Base-by-base conservation (phyloP, 208 protist species). In the Trypanosoma brucei region DNA sequence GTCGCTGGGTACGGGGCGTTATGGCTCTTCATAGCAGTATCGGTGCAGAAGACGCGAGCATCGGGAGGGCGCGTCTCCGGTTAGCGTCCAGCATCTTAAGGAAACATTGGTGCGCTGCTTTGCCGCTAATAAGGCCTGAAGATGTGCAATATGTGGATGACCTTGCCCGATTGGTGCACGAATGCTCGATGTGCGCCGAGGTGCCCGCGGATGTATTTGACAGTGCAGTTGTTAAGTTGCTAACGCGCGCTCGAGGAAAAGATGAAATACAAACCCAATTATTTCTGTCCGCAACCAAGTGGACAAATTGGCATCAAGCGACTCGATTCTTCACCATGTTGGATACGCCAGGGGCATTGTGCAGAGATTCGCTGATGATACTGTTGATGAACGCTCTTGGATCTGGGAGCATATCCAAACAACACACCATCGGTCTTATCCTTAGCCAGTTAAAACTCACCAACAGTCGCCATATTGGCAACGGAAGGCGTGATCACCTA, bases 1-100 rank as follows among this genome's bases (percentile, higher is more conserved):
- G 85, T 57, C 79, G 85, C 11, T 92, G 85, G 85, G 70, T 78
- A 48, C 79, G 85, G 44, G 85, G 79, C 4, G 56, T 92, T 55
- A 72, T 92, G 62, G 81, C 77, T 5, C 64, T 92, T 58, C 76
- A 84, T 44, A 62, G 62, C 11, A 68, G 55, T 31, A 1, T 67
- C 9, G 31, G 60, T 3, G 79, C 67, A 8, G 49, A 58, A 34
- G 70, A 80, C 5, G 51, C 65, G 1, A 35, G 37, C 35, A 61
- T 81, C 35, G 65, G 64, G 3, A 55, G 54, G 9, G 81, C 85
- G 35, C 71, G 76, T 35, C 61, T 85, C 34, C 65, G 73, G 6
- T 70, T 92, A 4, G 78, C 79, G 0, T 69, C 62, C 36, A 66
- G 52, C 13, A 71, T 76, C n/a, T 60, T 82, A 33, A 48, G 69